Evolutionary conservation across 2,329 filamentous ascomycete species (phyloP), one percentile per base, ranked within the genome.

Genomic region (Fusarium sp.): DNA sequence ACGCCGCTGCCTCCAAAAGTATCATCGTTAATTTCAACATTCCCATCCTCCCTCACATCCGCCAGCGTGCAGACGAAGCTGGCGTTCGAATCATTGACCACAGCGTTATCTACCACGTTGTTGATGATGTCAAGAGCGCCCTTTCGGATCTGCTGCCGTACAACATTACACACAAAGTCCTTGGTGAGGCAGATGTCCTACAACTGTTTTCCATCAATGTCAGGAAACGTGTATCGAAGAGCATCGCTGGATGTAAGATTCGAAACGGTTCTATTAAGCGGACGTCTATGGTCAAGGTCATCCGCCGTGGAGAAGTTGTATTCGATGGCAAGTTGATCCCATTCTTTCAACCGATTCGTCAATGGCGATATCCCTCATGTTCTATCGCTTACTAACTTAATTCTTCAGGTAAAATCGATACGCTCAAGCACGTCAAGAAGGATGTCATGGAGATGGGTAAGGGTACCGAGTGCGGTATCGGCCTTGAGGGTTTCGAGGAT

Each of bases 401-500:
- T 40, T 30, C 1, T 33, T 23, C 58, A 97, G 95, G 94, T 70
- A 86, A 85, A 52, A 87, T 98, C 42, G 86, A 88, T 18, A 92
- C 92, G 2, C 88, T 99, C 61, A 97, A 96, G 82, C 92, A 97
- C 75, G 89, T 92, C 78, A 97, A 98, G 85, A 97, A 97, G 78
- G 93, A 97, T 70, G 92, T 96, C 31, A 83, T 84, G 45, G 93
- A 97, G 76, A 96, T 97, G 89, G 89, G 89, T 74, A 98, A 97
- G 81, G 94, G 94, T 61, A 88, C 86, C n/a, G 96, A 99, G 80
- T 99, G 96, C 74, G 96, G 96, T 70, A 90, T 99, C 71, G 89
- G 88, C 53, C 95, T 99, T 74, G 89, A 91, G 4, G 86, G 84
- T 33, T 99, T 93, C 89, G 85, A 91, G 47, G 91, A 89, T 23